Percentiles rank a stretch among this genome's conserved stretches.
phyloP scores from a whole-genome alignment of 305 asterid species.

The Rubia balearica region DNA sequence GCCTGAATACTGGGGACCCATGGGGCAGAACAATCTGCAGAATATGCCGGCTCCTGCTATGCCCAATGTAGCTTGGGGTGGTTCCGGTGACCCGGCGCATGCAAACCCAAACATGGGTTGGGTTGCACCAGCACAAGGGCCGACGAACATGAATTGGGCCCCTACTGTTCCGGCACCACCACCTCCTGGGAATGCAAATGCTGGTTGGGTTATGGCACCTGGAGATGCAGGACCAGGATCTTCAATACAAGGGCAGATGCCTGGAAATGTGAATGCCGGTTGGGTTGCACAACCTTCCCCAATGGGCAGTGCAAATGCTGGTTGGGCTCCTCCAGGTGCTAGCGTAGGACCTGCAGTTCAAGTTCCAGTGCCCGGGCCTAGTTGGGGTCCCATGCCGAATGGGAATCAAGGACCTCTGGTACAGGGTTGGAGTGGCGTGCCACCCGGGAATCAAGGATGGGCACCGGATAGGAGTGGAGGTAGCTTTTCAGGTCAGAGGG shows the following conservation, averaged over 20 bases:
- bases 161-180: constrained; percentile 26
- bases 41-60: constrained; percentile 46
- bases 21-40: constrained; percentile 43
- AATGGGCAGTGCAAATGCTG: constrained; percentile 34
- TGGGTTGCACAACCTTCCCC: constrained; percentile 48
- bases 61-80: constrained; percentile 49
- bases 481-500: constrained; percentile 43
- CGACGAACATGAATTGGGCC: constrained; percentile 28
- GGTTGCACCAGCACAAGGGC: constrained; percentile 26
- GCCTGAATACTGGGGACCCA: constrained; percentile 58
- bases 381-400: constrained; percentile 24
- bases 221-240: constrained; percentile 20
- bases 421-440: constrained; percentile 17
- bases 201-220: constrained; percentile 51
- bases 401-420: constrained; percentile 28
- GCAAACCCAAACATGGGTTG: constrained; percentile 33
- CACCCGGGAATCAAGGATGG: constrained; percentile 57
- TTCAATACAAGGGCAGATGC: constrained; percentile 36
- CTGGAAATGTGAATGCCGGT: constrained; percentile 34
- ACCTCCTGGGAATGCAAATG: constrained; percentile 34
- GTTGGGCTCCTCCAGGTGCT: constrained; percentile 25
- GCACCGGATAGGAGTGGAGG: constrained; percentile 32
- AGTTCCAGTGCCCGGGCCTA: constrained; percentile 24
- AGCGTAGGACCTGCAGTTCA: constrained; percentile 34
- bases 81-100: too few species aligned